Evolutionary conservation across 306 rosid genomes (phyloP), one percentile per base, ranked within the genome.

Genomic region (Acacia melanoxylon): DNA sequence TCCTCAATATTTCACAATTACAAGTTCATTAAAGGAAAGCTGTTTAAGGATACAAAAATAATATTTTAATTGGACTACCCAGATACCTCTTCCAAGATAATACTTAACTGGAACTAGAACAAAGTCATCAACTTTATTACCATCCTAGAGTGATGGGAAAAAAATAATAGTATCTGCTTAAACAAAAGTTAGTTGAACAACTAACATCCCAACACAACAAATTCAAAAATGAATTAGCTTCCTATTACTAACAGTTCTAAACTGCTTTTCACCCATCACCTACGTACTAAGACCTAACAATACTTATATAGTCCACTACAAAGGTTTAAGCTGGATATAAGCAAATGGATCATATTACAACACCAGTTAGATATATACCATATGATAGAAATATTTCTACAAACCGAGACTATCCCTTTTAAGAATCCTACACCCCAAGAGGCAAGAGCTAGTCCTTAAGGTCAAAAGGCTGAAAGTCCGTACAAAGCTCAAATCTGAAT

Each of bases 321-420:
- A 51, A 51, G 33, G n/a, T 71, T 54, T 20, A 80, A 69, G 80
- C 56, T 78, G 54, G 46, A 52, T 31, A 52, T 41, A 75, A 44
- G 29, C 56, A 37, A 76, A 31, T 41, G 31, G 68, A 71, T 67
- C 22, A 61, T 59, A 37, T 33, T 4, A 27, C 3, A 62, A 29
- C 48, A 35, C 59, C 40, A 78, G 35, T 15, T 31, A 66, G 17
- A 88, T 12, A 15, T 63, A 63, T 31, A 27, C 29, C 29, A 27
- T 27, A 27, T 27, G 29, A 27, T 27, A 27, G 29, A 27, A 27
- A 27, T 27, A 27, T 27, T 27, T 27, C 29, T 27, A 27, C 29
- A 27, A 27, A 27, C 0, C 29, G 0, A 27, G 29, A 27, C 1
- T 27, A 27, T 27, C 29, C 29, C 29, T 27, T 27, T 27, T 27